A percentile compares a stretch with the other conserved stretches of the same genome.
Evolutionary conservation across 176 grass and related monocot genomes (phyloP).

Genomic region (Oryza rufipogon): DNA sequence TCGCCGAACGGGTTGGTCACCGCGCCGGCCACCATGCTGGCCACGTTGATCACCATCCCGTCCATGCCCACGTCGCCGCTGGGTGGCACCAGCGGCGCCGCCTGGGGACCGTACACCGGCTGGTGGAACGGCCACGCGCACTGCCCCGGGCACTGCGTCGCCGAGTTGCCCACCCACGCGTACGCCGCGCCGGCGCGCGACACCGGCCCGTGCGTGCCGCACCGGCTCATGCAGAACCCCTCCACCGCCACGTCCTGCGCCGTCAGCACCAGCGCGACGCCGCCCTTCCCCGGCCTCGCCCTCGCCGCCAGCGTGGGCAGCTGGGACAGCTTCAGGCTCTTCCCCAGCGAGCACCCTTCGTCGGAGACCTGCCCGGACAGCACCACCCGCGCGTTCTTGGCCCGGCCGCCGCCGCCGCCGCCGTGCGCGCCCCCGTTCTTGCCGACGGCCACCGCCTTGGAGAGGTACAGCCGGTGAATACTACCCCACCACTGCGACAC

Average conservation of each 20-base stretch:
- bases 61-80: conserved; percentile 68
- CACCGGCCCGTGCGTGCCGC: conserved; percentile 47
- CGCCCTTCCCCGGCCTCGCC: conserved; percentile 42
- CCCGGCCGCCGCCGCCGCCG: not conserved
- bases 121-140: conserved; percentile 97
- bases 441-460: conserved; percentile 30
- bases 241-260: conserved; percentile 65
- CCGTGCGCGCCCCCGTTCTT: not conserved
- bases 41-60: conserved; percentile 68
- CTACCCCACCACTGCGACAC: conserved; percentile 67
- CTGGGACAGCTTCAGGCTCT: conserved; percentile 51
- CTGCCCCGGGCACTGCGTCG: conserved; percentile 75
- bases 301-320: conserved; percentile 52
- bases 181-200: conserved; percentile 43
- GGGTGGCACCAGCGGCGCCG: conserved; percentile 45
- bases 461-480: conserved; percentile 51
- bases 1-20: conserved; percentile 76
- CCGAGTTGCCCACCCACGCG: conserved; percentile 68
- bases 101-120: conserved; percentile 65
- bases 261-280: conserved; percentile 62
- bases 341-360: conserved; percentile 58
- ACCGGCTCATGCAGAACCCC: conserved; percentile 78
- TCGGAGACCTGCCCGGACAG: conserved; percentile 55
- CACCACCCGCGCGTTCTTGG: conserved; percentile 37
- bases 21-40: conserved; percentile 62